A percentile compares a stretch with the other conserved stretches of the same genome.
Evolutionary conservation across 495 filamentous ascomycete species (phyloP).

Genomic region (Xylaria venustula): DNA sequence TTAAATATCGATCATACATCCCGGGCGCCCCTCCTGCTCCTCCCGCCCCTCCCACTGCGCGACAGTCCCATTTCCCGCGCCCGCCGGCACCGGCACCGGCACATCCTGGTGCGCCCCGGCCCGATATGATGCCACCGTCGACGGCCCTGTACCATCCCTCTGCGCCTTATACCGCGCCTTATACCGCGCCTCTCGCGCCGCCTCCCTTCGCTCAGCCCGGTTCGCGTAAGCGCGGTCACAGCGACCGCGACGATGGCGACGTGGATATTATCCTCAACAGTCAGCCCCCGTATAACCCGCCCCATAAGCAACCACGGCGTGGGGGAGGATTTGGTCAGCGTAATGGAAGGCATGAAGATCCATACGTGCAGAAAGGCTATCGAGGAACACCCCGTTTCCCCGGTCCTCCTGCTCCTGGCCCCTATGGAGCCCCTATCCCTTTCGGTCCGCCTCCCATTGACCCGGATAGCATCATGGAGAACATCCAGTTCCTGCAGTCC

Average conservation of each 20-base stretch:
- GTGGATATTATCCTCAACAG: conserved; percentile 44
- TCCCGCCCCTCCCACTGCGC: conserved; percentile 3
- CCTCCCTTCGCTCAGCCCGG: conserved; percentile 18
- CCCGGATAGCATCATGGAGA: conserved; percentile 65
- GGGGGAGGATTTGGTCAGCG: conserved; percentile 54
- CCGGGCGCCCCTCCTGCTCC: conserved; percentile 47
- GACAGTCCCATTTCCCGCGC: conserved; percentile 17
- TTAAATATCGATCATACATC: conserved; percentile 62
- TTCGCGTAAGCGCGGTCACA: conserved; percentile 58
- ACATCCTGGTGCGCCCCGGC: conserved; percentile 9
- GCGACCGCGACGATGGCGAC: conserved; percentile 57
- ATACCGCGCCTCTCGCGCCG: not conserved
- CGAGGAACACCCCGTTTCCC: conserved; percentile 11
- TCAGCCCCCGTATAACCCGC: conserved; percentile 40
- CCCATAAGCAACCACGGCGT: conserved; percentile 71
- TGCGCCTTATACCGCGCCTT: conserved; percentile 11
- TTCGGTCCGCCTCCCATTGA: conserved; percentile 39
- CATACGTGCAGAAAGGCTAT: conserved; percentile 22
- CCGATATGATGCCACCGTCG: conserved; percentile 16
- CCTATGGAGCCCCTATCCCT: conserved; percentile 21
- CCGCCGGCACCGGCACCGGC: conserved; percentile 22
- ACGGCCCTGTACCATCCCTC: not conserved
- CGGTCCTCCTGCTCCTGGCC: conserved; percentile 13
- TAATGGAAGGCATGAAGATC: conserved; percentile 43
- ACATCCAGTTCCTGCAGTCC: conserved; percentile 69